Evolutionary conservation across 148 eudicot species (phyloP).

Genomic region (Salicornia ramosissima): DNA sequence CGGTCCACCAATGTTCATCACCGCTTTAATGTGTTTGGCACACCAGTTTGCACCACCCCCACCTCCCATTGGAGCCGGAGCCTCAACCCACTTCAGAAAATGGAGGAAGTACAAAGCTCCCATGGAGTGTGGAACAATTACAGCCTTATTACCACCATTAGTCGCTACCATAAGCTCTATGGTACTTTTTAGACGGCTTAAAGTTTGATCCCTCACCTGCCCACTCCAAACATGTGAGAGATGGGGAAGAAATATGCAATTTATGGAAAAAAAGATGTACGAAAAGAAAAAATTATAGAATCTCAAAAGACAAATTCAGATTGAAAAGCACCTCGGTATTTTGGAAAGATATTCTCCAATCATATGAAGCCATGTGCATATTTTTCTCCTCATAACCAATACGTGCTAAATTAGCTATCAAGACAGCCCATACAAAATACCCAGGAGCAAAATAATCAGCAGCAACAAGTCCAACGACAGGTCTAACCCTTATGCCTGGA

Average conservation of each 20-base stretch:
- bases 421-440: constrained; percentile 90
- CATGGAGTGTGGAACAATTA: constrained; percentile 95
- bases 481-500: constrained; percentile 65
- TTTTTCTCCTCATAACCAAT: constrained; percentile 92
- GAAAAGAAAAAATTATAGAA: background rate
- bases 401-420: constrained; percentile 84
- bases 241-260: background rate
- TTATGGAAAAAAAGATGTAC: background rate
- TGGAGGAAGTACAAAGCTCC: constrained; percentile 89
- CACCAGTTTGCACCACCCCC: constrained; percentile 97
- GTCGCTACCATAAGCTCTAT: constrained; percentile 93
- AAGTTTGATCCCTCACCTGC: constrained; percentile 86
- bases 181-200: constrained; percentile 82
- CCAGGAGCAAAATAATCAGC: constrained; percentile 94
- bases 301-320: background rate
- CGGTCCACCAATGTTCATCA: constrained; percentile 95
- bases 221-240: constrained; percentile 23
- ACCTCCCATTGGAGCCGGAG: constrained; percentile 98
- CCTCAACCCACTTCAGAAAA: constrained; percentile 99
- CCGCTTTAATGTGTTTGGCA: constrained; percentile 77
- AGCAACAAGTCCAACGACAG: constrained; percentile 88
- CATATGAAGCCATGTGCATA: constrained; percentile 96
- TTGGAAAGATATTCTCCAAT: constrained; percentile 89
- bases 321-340: constrained; percentile 62
- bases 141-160: constrained; percentile 87